Evolutionary conservation across 495 filamentous ascomycete species (phyloP).

Genomic region (Penicillium samsonianum): DNA sequence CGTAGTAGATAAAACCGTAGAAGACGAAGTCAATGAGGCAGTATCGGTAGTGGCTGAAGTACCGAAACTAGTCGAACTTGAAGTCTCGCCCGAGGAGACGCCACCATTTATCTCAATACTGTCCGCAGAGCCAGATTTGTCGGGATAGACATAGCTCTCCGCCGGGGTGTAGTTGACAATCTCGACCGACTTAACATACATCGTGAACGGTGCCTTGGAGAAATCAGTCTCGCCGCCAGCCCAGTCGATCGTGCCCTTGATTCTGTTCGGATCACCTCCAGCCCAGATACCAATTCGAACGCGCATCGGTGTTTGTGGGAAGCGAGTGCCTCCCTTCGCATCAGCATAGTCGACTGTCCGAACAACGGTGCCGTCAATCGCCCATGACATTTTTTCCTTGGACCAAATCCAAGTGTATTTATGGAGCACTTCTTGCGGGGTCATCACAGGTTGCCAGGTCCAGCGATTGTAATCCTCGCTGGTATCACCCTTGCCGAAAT

Average conservation of each 20-base stretch:
- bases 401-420: slow-evolving; percentile 3
- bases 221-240: not conserved
- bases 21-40: not conserved
- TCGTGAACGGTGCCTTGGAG: not conserved
- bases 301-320: not conserved
- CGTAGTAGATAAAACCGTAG: not conserved
- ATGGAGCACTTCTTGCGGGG: not conserved
- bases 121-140: not conserved
- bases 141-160: not conserved
- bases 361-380: not conserved
- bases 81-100: not conserved
- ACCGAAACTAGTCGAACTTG: no score
- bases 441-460: not conserved
- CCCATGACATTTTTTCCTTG: not conserved
- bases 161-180: slow-evolving; percentile 4
- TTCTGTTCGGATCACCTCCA: not conserved
- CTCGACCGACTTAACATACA: slow-evolving; percentile 2
- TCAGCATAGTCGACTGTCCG: slow-evolving; percentile 2
- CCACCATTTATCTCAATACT: not conserved
- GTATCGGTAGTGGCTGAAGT: no score
- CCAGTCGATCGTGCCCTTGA: not conserved
- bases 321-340: not conserved
- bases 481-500: not conserved
- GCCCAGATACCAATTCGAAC: not conserved
- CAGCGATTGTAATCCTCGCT: slow-evolving; percentile 1